Base-by-base conservation (phyloP, 2,329 filamentous ascomycete genomes). In the Colletotrichum tropicale region DNA sequence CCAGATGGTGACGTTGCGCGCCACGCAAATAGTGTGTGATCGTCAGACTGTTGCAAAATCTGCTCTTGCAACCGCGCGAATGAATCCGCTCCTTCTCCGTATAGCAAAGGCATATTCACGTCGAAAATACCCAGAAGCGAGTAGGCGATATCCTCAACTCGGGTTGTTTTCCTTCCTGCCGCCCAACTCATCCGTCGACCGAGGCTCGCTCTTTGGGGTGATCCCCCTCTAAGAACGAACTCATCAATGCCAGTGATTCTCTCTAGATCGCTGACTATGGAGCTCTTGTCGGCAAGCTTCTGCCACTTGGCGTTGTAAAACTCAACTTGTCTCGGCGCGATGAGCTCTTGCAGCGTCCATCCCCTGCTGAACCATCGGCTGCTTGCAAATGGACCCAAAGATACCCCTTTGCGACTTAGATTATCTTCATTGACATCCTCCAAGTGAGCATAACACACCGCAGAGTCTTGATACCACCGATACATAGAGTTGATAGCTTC, bases 401-500 rank as follows among this genome's bases (percentile, higher is more conserved):
- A 66, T 71, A 60, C 78, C 78, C 70, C 77, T 77, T 58, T 24
- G 26, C 24, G 13, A 32, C 7, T 0, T 3, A 28, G 8, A 5
- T n/a, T 18, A 10, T 32, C 16, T 13, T 32, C 12, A 10, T 32
- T 12, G 13, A 82, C 79, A 61, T 82, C 81, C 9, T 77, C 76
- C 13, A 85, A 77, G 70, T 82, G 85, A 8, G 80, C 83, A 69
- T 84, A 84, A 67, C 84, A 86, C 6, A 81, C 74, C 13, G 73
- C 78, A 5, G 84, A 82, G n/a, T 82, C 76, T 21, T 78, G 76
- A 74, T 86, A 86, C 83, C 83, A 86, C 26, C 36, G 64, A n/a
- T 72, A 79, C 78, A 79, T 79, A n/a, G 78, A 77, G 36, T 78
- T 79, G 68, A 79, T 85, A 0, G 83, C 80, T 73, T 84, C 80